phyloP scores from a whole-genome alignment of 306 rosid species.

The Hylodesmum podocarpum region DNA sequence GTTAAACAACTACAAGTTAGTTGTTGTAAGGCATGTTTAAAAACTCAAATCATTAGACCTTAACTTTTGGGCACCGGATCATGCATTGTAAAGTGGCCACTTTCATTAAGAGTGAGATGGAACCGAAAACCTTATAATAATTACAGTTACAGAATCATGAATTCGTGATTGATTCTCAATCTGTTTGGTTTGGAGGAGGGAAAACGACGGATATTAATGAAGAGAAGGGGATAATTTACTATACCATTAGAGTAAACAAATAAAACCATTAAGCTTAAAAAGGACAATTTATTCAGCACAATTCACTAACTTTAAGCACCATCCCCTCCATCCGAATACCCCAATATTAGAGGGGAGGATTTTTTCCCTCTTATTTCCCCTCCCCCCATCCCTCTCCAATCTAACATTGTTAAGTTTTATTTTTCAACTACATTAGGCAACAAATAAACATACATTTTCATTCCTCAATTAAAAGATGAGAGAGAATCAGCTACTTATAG shows the following conservation, averaged over 20 bases:
- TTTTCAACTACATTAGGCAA: slow-evolving; percentile 1
- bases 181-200: background rate
- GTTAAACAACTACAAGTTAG: background rate
- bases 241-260: background rate
- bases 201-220: background rate
- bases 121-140: slow-evolving; percentile 7
- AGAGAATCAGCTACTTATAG: background rate
- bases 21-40: background rate
- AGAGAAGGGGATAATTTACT: background rate
- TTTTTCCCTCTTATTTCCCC: background rate
- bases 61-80: background rate
- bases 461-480: background rate
- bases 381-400: background rate
- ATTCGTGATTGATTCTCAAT: background rate
- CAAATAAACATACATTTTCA: background rate
- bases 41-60: background rate
- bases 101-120: background rate
- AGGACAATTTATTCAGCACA: background rate
- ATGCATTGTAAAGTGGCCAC: slow-evolving; percentile 1
- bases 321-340: background rate
- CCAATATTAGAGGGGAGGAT: background rate
- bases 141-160: background rate
- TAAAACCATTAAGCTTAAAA: background rate
- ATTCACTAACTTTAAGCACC: background rate
- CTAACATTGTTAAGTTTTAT: background rate